Evolutionary conservation across 2,329 filamentous ascomycete species (phyloP), one percentile per base, ranked within the genome.

Genomic region (Aspergillus ochraceoroseus): DNA sequence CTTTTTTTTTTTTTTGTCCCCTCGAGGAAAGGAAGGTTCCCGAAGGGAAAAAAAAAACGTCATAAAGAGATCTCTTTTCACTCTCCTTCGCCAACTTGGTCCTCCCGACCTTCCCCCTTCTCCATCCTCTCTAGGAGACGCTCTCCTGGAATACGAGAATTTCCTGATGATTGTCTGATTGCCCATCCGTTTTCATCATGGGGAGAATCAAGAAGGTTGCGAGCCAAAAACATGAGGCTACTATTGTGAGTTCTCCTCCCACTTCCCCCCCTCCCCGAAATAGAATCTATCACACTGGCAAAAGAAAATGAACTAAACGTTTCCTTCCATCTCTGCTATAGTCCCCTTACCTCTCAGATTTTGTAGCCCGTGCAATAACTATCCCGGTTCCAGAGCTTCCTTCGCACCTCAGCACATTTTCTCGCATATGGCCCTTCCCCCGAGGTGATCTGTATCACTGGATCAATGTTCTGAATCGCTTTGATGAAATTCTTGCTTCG

Each of bases 371-470:
- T 52, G 81, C 85, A 34, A 80, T 80, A 51, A 59, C 49, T 38
- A 44, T 61, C 41, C 78, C 87, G 32, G 70, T 95, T 56, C 81
- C 83, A 56, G 78, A 85, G 61, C 75, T 98, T 52, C 86, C 87
- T 53, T 71, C 78, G 55, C 79, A 84, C 52, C 83, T 98, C 51
- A 74, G 76, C 55, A 78, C 76, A 41, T 96, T 96, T 62, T 88
- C 90, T 43, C 82, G 82, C 50, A 75, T 83, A 75, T 98, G 92
- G 92, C 88, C 89, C 2, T 94, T 96, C 59, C 90, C 90, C 26
- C 80, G 90, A 63, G 94, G 92, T 46, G 92, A 98, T 63, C 73
- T 96, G 19, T 96, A 96, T 63, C 90, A 98, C 72, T 98, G 94
- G 94, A 95, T 98, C 52, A 83, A 86, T 18, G 76, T 95, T 15